These are phyloP conservation scores for Begonia loranthoides DNA, from an alignment of 306 rosid species.

Conservation along the genomic window DNA sequence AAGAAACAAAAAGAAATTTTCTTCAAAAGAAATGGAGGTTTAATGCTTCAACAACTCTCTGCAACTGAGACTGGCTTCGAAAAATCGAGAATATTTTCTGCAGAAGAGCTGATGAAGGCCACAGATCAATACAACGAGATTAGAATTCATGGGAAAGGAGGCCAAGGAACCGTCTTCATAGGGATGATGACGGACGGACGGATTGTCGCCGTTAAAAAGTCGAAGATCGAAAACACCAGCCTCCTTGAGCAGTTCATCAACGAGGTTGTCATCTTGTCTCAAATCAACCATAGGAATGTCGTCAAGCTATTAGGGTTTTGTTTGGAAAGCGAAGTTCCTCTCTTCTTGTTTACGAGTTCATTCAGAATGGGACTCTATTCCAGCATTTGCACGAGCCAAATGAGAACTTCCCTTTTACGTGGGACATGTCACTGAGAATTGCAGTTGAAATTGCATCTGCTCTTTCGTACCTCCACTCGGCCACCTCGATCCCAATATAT, in stretches of 20 bases:
- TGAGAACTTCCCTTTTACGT: conserved; percentile 21
- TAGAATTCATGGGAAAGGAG: conserved; percentile 20
- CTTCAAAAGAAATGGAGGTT: conserved; percentile 51
- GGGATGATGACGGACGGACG: conserved; percentile 18
- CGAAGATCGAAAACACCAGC: conserved; percentile 18
- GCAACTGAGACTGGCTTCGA: conserved; percentile 12
- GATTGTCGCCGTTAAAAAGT: conserved; percentile 24
- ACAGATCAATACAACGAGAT: conserved; percentile 14
- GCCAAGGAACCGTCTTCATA: conserved; percentile 13
- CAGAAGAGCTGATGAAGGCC: conserved; percentile 36
- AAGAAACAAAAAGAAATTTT: conserved; percentile 14
- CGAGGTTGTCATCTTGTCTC: conserved; percentile 35
- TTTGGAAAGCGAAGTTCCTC: conserved; percentile 44
- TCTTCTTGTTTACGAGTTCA: conserved; percentile 40
- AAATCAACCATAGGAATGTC: conserved; percentile 39
- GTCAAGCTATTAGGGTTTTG: conserved; percentile 36
- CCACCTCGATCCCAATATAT: conserved; percentile 44
- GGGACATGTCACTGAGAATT: conserved; percentile 29
- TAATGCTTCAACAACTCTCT: conserved; percentile 27
- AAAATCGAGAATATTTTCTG: conserved; percentile 25
- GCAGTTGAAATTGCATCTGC: conserved; percentile 62
- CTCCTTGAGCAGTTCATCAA: conserved; percentile 23
- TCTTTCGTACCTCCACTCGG: conserved; percentile 45
- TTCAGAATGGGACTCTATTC: conserved; percentile 45
- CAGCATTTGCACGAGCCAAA: conserved; percentile 24